Percentiles rank a stretch among this genome's conserved stretches.
phyloP scores from a whole-genome alignment of 1,139 yeast species.

The Taphrina flavorubra region DNA sequence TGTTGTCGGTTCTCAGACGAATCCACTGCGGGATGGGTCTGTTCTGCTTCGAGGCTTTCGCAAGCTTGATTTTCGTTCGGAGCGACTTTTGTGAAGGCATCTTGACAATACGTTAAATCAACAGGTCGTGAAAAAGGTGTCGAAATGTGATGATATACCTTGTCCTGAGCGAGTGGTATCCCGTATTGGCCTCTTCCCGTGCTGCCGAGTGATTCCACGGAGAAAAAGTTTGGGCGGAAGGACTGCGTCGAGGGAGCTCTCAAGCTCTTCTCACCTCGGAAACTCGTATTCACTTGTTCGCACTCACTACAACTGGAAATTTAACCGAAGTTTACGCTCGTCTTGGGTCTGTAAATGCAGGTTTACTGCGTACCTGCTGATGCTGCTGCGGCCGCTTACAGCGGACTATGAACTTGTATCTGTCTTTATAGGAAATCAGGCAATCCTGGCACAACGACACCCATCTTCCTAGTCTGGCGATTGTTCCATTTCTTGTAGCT shows the following conservation, averaged over 20 bases:
- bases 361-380: too few relatives aligned
- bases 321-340: neutral
- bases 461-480: conserved; percentile 10
- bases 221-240: conserved; percentile 17
- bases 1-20: conserved; percentile 98
- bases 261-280: neutral
- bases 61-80: conserved; percentile 98
- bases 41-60: conserved; percentile 99
- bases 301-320: too few relatives aligned
- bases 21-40: conserved; percentile 99
- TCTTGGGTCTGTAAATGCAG: too few relatives aligned
- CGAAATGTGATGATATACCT: neutral
- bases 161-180: neutral
- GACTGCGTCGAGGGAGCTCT: conserved; percentile 17
- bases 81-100: conserved; percentile 75
- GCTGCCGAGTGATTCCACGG: conserved; percentile 4
- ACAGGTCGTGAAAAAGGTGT: neutral
- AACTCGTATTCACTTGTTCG: too few relatives aligned
- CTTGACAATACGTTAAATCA: neutral
- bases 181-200: neutral
- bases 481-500: conserved; percentile 14
- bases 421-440: neutral
- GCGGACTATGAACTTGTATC: neutral
- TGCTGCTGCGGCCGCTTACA: too few relatives aligned
- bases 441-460: conserved; percentile 10